Percentiles rank a stretch among this genome's conserved stretches.
These are phyloP conservation scores for Trifolium dubium DNA, from an alignment of 306 rosid genomes.

Conservation along the genomic window DNA sequence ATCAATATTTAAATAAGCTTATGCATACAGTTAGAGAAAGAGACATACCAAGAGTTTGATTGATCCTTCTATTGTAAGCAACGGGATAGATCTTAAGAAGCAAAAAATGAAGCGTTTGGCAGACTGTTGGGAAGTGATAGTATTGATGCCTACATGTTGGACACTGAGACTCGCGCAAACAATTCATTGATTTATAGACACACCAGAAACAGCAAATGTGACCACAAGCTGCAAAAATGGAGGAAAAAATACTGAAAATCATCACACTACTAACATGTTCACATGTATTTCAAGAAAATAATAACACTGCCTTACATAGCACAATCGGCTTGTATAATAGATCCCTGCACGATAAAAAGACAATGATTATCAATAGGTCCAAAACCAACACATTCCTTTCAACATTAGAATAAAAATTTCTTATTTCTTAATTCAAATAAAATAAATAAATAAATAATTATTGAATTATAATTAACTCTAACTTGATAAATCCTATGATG, in stretches of 20 bases:
- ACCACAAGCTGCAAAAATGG: slow-evolving; percentile 77
- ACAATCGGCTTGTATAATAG: slow-evolving; percentile 85
- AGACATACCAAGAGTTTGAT: slow-evolving; percentile 61
- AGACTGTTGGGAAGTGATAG: slow-evolving; percentile 76
- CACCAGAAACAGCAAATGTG: slow-evolving; percentile 96
- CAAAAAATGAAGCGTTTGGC: slow-evolving; percentile 78
- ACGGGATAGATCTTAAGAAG: slow-evolving; percentile 68
- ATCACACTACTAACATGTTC: slow-evolving; percentile 10
- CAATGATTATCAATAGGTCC: background rate
- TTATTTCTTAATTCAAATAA: slow-evolving; percentile 7
- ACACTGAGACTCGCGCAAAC: slow-evolving; percentile 61
- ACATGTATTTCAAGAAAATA: slow-evolving; percentile 19
- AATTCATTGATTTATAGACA: slow-evolving; percentile 65
- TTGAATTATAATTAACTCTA: background rate
- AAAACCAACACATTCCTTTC: slow-evolving; percentile 6
- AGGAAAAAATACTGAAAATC: slow-evolving; percentile 4
- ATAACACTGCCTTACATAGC: slow-evolving; percentile 61
- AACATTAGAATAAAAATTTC: background rate
- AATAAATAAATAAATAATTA: background rate
- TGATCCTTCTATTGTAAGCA: slow-evolving; percentile 69
- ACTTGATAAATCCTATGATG: background rate
- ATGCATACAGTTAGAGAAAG: slow-evolving; percentile 17
- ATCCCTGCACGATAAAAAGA: slow-evolving; percentile 66
- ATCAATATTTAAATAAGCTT: slow-evolving; percentile 4
- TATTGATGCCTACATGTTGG: slow-evolving; percentile 79